Base-by-base conservation (phyloP, 192 early-diverging fungal species). In the Diversispora eburnea region DNA sequence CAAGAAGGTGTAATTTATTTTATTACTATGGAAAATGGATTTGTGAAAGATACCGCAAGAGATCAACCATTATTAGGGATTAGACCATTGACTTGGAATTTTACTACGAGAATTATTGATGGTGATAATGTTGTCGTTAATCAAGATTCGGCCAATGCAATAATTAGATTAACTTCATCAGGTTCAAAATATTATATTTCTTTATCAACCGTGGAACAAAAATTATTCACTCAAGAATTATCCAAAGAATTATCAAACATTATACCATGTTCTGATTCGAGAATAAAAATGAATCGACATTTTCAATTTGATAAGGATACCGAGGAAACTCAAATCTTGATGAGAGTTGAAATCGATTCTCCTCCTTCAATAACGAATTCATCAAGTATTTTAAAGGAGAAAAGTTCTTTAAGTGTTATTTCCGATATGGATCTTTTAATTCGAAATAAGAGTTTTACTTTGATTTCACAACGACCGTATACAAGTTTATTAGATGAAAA, bases 261-360 rank as follows among this genome's bases (percentile, higher is more conserved):
- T 7, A 63, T 63, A 42, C 61, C 61, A 45, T 13, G 20, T n/a
- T 25, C 39, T 43, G 39, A 12, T 8, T 3, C 13, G 43, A 42
- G 61, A 63, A 3, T 63, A 19, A n/a, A 5, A 17, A 54, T 48
- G 13, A 19, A 19, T 9, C 10, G 52, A 54, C 12, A 68, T 39
- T 54, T 7, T 68, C 67, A 68, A 51, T 68, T 17, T 42, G 67
- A 68, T 63, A n/a, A 25, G n/a, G 43, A 17, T 46, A 46, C 41
- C 15, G 1, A 19, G 6, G 9, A 8, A n/a, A 5, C 10, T 52
- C 47, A 52, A 68, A 7, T 68, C 8, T 42, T 52, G 33, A 10
- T 68, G 25, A 46, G 47, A 7, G 8, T 68, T 4, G n/a, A 68
- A 22, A 19, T 54, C 52, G 47, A 20, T 10, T 10, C 6, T 5